Evolutionary conservation across 2,329 filamentous ascomycete species (phyloP).

Genomic region (Fusarium concolor): DNA sequence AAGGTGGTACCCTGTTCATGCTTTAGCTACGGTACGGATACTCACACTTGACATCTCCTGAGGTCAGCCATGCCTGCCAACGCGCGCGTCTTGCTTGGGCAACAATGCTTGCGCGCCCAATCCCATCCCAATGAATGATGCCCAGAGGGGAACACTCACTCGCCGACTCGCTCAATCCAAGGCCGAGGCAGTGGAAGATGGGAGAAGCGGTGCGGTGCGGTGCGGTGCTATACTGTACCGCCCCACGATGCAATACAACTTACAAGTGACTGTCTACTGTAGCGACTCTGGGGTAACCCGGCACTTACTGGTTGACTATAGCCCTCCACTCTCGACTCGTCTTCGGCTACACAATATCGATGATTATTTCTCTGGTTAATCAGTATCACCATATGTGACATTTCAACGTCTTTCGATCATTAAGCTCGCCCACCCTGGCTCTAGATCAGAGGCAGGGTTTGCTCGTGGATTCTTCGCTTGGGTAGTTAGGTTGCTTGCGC

Average conservation of each 20-base stretch:
- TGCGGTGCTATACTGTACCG: background rate
- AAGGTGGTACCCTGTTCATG: conserved; percentile 49
- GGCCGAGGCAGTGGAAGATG: conserved; percentile 26
- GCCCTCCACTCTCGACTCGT: conserved; percentile 13
- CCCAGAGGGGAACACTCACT: conserved; percentile 38
- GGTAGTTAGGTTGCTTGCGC: conserved; percentile 42
- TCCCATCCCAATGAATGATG: conserved; percentile 48
- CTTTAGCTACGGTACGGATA: background rate
- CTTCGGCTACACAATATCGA: conserved; percentile 29
- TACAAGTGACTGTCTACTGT: conserved; percentile 1
- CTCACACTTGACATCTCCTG: conserved; percentile 42
- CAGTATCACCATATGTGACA: conserved; percentile 7
- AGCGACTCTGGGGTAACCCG: conserved; percentile 47
- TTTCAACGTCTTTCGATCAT: conserved; percentile 25
- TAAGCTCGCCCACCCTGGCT: conserved; percentile 39
- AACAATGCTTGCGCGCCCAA: conserved; percentile 48
- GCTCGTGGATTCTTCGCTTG: conserved; percentile 27
- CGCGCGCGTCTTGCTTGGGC: conserved; percentile 44
- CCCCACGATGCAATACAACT: conserved; percentile 19
- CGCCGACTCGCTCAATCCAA: conserved; percentile 30
- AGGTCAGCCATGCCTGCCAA: conserved; percentile 46
- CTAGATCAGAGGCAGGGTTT: conserved; percentile 39
- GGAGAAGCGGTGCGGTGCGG: background rate
- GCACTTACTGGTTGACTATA: background rate
- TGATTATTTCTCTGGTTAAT: background rate